These are phyloP conservation scores for Globisporangium solare DNA, from an alignment of 352 stramenopile genomes.

Conservation along the genomic window DNA sequence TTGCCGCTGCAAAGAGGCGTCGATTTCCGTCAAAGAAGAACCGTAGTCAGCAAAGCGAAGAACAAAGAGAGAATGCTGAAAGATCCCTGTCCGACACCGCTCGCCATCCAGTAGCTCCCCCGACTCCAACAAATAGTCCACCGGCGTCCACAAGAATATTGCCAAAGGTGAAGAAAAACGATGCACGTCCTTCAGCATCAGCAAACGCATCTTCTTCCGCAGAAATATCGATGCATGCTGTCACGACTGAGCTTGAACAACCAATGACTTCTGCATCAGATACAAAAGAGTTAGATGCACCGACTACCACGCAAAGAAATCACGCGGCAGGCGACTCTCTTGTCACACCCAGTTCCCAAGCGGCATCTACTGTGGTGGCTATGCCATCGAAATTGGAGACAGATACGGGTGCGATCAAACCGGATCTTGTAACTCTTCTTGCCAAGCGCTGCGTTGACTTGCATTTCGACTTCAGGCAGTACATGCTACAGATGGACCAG, in stretches of 20 bases:
- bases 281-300: neutral
- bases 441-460: slow-evolving; percentile 24
- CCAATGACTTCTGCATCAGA: neutral
- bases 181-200: slow-evolving; percentile 1
- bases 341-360: neutral
- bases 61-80: slow-evolving; percentile 1
- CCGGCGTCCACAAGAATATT: slow-evolving; percentile 12
- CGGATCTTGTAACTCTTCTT: slow-evolving; percentile 19
- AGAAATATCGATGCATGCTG: neutral
- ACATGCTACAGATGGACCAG: slow-evolving; percentile 22
- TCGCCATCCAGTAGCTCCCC: slow-evolving; percentile 11
- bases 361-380: slow-evolving; percentile 2
- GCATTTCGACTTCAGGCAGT: slow-evolving; percentile 21
- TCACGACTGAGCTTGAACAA: neutral
- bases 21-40: slow-evolving; percentile 23
- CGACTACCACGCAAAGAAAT: neutral
- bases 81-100: neutral
- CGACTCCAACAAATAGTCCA: slow-evolving; percentile 11
- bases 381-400: slow-evolving; percentile 11
- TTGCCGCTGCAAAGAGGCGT: slow-evolving; percentile 26
- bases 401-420: slow-evolving; percentile 9
- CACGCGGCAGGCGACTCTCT: neutral
- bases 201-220: neutral
- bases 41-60: slow-evolving; percentile 3
- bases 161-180: slow-evolving; percentile 16